Base-by-base conservation (phyloP, 805 yeast genomes). In the Ogataea dorogensis region DNA sequence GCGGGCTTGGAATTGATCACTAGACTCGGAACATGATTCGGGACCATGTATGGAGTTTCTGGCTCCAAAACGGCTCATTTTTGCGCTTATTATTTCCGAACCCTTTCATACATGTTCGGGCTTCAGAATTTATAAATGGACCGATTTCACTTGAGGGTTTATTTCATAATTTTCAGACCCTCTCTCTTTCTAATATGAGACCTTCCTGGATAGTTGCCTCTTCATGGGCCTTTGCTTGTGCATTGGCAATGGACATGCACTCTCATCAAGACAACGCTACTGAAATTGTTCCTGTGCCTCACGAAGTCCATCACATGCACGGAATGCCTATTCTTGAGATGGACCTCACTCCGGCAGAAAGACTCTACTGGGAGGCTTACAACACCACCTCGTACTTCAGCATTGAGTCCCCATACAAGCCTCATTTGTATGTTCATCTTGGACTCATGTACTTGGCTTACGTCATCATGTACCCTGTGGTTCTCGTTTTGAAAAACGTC, bases 311-410 rank as follows among this genome's bases (percentile, higher is more conserved):
- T 20, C 70, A 77, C 52, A 55, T 60, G 31, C 95, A 86, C 53
- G 95, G 95, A 0, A 52, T 75, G 46, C 89, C 95, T 1, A 85
- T 89, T 27, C 66, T 88, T 29, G 64, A 77, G 17, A 81, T 84
- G 2, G 53, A 75, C 13, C 68, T 89, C 31, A 70, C 79, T 12
- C 81, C 89, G 0, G 83, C 78, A 28, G 96, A 88, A 58, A 65
- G 77, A 37, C 56, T 70, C 17, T 89, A 73, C 59, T 89, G 97
- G 97, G 79, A 77, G 31, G 56, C 61, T 17, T 89, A 88, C 61
- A 78, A 84, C 53, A 77, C 94, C 10, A 81, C 91, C 2, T 79
- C 86, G 3, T 88, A 71, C 57, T 78, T 86, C 62, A 78, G 75
- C 6, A 53, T 74, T 9, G 71, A 69, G 0, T 49, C 71, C 2